Base-by-base conservation (phyloP, 2,329 filamentous ascomycete species). In the Alternaria triticina region DNA sequence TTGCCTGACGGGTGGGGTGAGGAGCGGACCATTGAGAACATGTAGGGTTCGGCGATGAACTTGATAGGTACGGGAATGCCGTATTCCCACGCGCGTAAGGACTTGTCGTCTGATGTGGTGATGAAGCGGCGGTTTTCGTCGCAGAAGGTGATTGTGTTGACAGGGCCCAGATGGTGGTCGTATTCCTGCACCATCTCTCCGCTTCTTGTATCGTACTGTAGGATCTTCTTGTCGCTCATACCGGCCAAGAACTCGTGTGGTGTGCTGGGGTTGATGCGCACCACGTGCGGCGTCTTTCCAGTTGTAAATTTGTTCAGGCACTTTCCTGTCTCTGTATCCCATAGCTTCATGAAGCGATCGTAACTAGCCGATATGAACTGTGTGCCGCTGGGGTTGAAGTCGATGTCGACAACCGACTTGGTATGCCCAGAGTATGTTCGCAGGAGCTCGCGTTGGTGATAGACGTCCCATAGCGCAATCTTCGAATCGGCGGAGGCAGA, bases 221-320 rank as follows among this genome's bases (percentile, higher is more conserved):
- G 87, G 71, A 99, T 99, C 85, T 97, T 97, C 85, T 99, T 99
- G 81, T 99, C 95, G 40, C 93, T 96, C 93, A 98, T 96, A 74
- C 96, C 96, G 1, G 94, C 94, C 59, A 99, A 82, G 81, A 99
- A 99, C 80, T 98, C 95, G 78, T 96, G 91, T 9, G 90, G 88
- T 69, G 91, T 89, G 52, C 89, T 88, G 0, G 95, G 94, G 81
- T 98, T 97, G 86, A 98, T 98, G 70, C 92, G 90, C 71, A 99
- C 86, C 56, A 97, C 94, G 77, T 99, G 96, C 6, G 96, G 95
- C 13, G 94, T 98, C 83, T 96, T 97, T 76, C 95, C 95, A 1
- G 93, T 97, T 17, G 91, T 93, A 84, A 97, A 99, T 61, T 93
- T 93, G 74, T 89, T 90, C 69, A 97, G 83, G 76, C 95, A 98